Evolutionary conservation across 768 basidiomycete species (phyloP), one percentile per base, ranked within the genome.

Genomic region (Leucocoprinus birnbaumii): DNA sequence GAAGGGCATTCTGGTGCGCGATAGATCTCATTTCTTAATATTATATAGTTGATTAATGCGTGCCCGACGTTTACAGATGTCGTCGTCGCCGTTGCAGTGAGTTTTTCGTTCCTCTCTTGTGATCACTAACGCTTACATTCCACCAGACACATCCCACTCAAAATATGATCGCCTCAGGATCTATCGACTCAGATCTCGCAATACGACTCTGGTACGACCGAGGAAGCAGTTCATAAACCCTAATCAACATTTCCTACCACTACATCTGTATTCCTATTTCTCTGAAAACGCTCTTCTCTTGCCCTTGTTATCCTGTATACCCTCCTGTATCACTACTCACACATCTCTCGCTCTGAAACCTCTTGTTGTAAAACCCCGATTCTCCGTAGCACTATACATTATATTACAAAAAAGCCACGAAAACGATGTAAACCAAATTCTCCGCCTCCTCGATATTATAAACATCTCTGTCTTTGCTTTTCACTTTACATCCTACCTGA

Each of bases 151-250:
- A 94, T 72, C 93, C 94, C 10, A 79, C 75, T 9, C 84, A 90
- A 66, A 90, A 91, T 59, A 90, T 87, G 76, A 89, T 97, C 48
- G 94, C 90, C 1, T 90, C 91, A 2, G 93, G 88, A 1, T 88
- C 89, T 8, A 85, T 96, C 61, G 91, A 93, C 24, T 83, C 86
- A 6, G 94, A 96, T 67, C 78, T 91, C 21, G 74, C 83, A 3
- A 86, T 97, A 62, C 81, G 88, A 56, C 77, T 97, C 67, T 97
- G 94, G 94, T 74, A 79, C 16, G 91, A 92, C 65, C 74, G 72
- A 38, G 71, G 73, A 40, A 13, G 31, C 19, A 38, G 37, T 21
- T 60, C 66, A 19, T 63, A 62, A n/a, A 49, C 57, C 63, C 24
- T 53, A 18, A 48, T 59, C 22, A 35, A 22, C 37, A 40, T 2